Evolutionary conservation across 495 filamentous ascomycete genomes (phyloP).

Genomic region (Neurospora sublineolata): DNA sequence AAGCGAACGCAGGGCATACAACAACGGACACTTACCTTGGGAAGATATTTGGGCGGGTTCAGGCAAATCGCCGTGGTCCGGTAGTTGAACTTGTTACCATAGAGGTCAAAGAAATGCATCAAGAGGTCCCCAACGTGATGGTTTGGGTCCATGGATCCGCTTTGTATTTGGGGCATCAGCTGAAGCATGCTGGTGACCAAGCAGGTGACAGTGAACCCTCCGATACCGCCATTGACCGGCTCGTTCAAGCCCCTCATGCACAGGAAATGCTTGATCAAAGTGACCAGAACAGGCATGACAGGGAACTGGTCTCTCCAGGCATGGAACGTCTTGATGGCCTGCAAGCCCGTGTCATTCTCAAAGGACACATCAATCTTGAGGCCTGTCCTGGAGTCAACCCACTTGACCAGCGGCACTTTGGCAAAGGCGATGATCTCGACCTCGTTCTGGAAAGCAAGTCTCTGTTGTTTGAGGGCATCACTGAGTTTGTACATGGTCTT

Average conservation of each 20-base stretch:
- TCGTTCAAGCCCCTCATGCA: slow-evolving; percentile 84
- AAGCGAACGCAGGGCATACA: not conserved
- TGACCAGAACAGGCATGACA: slow-evolving; percentile 69
- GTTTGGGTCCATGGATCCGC: slow-evolving; percentile 40
- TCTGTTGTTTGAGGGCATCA: slow-evolving; percentile 33
- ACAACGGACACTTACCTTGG: slow-evolving; percentile 50
- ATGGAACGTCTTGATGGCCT: slow-evolving; percentile 66
- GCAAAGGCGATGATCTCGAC: slow-evolving; percentile 59
- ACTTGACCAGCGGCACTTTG: slow-evolving; percentile 91
- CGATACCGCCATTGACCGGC: slow-evolving; percentile 79
- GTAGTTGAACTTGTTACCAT: slow-evolving; percentile 69
- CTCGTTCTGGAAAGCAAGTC: slow-evolving; percentile 38
- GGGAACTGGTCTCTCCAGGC: slow-evolving; percentile 69
- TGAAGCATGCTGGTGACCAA: slow-evolving; percentile 81
- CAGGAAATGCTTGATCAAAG: slow-evolving; percentile 85
- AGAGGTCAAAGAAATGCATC: slow-evolving; percentile 78
- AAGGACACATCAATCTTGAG: slow-evolving; percentile 86
- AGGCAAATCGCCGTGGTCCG: slow-evolving; percentile 56
- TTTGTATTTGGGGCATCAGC: slow-evolving; percentile 55
- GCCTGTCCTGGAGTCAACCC: slow-evolving; percentile 56
- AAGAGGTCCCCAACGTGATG: slow-evolving; percentile 66
- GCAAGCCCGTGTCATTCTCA: slow-evolving; percentile 73
- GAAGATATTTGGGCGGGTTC: slow-evolving; percentile 55
- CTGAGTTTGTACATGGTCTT: slow-evolving; percentile 35
- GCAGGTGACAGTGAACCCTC: slow-evolving; percentile 88